phyloP scores from a whole-genome alignment of 202 grass and related monocot species.

The Eragrostis tef region DNA sequence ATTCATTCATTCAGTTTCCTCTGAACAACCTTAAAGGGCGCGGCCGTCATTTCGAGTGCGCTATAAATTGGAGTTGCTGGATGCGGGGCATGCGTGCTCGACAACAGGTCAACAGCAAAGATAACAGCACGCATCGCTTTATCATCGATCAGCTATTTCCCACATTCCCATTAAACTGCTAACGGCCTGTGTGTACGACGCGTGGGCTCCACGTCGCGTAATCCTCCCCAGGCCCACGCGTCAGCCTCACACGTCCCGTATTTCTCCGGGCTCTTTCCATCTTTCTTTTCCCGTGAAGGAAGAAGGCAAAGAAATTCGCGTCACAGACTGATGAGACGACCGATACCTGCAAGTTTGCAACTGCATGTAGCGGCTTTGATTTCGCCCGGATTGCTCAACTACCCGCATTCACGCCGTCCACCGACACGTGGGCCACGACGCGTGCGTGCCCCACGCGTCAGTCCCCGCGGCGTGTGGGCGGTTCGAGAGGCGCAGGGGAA shows the following conservation, averaged over 20 bases:
- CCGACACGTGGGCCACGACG: neutral
- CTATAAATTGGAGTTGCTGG: neutral
- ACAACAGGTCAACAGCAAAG: constrained; percentile 26
- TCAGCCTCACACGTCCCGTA: neutral
- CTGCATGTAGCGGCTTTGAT: constrained; percentile 20
- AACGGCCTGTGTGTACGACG: neutral
- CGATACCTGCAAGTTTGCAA: too few species aligned
- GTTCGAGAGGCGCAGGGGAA: neutral
- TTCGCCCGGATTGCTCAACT: neutral
- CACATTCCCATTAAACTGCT: too few species aligned
- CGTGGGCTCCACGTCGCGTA: neutral
- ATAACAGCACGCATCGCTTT: neutral
- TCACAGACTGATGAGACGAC: neutral
- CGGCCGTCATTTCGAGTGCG: neutral
- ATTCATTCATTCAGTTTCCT: neutral
- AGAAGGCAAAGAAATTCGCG: neutral
- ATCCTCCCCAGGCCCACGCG: neutral
- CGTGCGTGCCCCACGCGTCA: neutral
- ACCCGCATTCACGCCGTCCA: accelerated
- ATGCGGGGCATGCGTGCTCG: neutral
- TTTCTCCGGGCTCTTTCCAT: neutral
- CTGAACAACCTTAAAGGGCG: neutral
- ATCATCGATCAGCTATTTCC: too few species aligned
- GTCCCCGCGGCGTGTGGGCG: neutral
- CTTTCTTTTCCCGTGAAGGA: neutral